Percentiles rank a stretch among this genome's conserved stretches.
Evolutionary conservation across 495 filamentous ascomycete genomes (phyloP).

Genomic region (Penicillium turbatum): DNA sequence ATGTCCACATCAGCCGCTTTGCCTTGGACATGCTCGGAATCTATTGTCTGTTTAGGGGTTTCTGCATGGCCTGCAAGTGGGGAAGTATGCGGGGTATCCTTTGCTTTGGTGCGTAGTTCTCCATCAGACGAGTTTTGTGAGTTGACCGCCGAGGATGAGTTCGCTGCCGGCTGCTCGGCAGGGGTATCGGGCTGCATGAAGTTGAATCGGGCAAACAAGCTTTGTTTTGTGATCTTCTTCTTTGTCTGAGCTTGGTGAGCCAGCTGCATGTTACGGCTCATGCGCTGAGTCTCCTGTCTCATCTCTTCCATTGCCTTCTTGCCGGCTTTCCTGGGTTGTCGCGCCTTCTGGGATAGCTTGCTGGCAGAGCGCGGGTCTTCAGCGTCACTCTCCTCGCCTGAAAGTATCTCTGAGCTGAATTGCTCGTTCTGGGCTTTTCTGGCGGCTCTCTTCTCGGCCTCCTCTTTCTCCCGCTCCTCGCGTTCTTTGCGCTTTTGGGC

Average conservation of each 20-base stretch:
- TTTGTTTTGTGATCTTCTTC: slow-evolving; percentile 84
- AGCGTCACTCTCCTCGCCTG: slow-evolving; percentile 44
- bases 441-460: slow-evolving; percentile 42
- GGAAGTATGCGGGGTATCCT: slow-evolving; percentile 51
- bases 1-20: neutral
- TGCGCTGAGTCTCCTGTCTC: slow-evolving; percentile 83
- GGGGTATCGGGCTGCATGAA: slow-evolving; percentile 47
- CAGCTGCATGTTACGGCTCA: slow-evolving; percentile 84
- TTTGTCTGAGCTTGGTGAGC: slow-evolving; percentile 85
- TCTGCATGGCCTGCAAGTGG: slow-evolving; percentile 31
- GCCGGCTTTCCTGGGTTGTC: slow-evolving; percentile 79
- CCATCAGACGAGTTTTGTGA: slow-evolving; percentile 48
- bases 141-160: slow-evolving; percentile 39
- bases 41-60: slow-evolving; percentile 20
- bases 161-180: slow-evolving; percentile 20
- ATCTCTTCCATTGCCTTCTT: slow-evolving; percentile 98
- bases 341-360: slow-evolving; percentile 59
- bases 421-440: slow-evolving; percentile 32
- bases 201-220: slow-evolving; percentile 80
- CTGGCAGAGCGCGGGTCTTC: slow-evolving; percentile 54
- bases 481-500: slow-evolving; percentile 67
- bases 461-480: slow-evolving; percentile 57
- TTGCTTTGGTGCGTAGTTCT: slow-evolving; percentile 33
- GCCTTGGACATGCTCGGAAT: slow-evolving; percentile 4
- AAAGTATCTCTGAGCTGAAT: slow-evolving; percentile 34